A percentile compares a stretch with the other conserved stretches of the same genome.
These are phyloP conservation scores for Arachis stenosperma DNA, from an alignment of 306 rosid genomes.

Conservation along the genomic window DNA sequence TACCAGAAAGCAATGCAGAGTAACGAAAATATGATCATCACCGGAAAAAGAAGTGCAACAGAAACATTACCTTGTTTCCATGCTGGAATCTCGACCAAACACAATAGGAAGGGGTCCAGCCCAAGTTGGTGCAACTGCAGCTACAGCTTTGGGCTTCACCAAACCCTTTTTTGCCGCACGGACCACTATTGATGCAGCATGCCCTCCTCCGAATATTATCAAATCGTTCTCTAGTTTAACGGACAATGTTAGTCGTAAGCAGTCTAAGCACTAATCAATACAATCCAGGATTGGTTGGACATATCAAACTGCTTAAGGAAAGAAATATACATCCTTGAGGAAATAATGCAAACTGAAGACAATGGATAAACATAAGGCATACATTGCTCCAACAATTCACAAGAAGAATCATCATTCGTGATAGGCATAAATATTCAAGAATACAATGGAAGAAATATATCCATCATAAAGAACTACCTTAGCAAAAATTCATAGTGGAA, in stretches of 20 bases:
- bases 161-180: conserved; percentile 85
- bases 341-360: conserved; percentile 18
- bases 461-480: not conserved
- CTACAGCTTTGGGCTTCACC: conserved; percentile 81
- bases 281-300: not conserved
- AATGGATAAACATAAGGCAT: conserved; percentile 26
- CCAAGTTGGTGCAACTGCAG: conserved; percentile 96
- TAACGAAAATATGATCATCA: not conserved
- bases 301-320: conserved; percentile 16
- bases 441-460: conserved; percentile 13
- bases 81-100: conserved; percentile 91
- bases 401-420: not conserved
- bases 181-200: conserved; percentile 71
- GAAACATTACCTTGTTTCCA: conserved; percentile 77
- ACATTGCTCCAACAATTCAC: conserved; percentile 8
- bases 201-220: conserved; percentile 92
- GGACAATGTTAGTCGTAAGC: conserved; percentile 34
- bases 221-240: conserved; percentile 63
- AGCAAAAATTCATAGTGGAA: conserved; percentile 18
- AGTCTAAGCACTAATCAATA: conserved; percentile 10
- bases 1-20: conserved; percentile 17
- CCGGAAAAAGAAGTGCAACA: conserved; percentile 10
- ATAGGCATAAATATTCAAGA: not conserved
- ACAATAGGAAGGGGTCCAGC: conserved; percentile 98
- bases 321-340: conserved; percentile 18